Conservation (phyloP, 2,329 filamentous ascomycete species). For the Trichophaea hybrida region DNA sequence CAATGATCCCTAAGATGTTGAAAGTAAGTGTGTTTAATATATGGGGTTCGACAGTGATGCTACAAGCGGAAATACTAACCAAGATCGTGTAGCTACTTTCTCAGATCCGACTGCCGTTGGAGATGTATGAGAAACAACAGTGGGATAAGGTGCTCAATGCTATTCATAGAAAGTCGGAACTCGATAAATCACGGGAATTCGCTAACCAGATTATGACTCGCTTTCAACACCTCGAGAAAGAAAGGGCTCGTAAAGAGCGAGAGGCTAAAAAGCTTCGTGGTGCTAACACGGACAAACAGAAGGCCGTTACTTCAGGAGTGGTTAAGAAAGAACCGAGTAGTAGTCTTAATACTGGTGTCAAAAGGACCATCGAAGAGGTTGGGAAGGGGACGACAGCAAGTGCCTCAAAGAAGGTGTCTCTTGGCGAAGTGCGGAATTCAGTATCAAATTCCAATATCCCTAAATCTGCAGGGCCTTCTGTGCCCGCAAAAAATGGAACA, state of each 20-base stretch:
- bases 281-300: slow-evolving; percentile 15
- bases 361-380: slow-evolving; percentile 20
- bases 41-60: not conserved
- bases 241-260: slow-evolving; percentile 14
- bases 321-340: slow-evolving; percentile 19
- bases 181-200: slow-evolving; percentile 6
- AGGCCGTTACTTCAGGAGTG: slow-evolving; percentile 4
- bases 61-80: not conserved
- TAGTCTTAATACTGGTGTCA: slow-evolving; percentile 20
- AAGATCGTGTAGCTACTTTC: slow-evolving; percentile 5
- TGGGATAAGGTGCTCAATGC: slow-evolving; percentile 12
- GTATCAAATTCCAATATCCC: slow-evolving; percentile 17
- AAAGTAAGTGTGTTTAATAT: slow-evolving; percentile 13
- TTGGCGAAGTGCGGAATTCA: slow-evolving; percentile 20
- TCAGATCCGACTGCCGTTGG: slow-evolving; percentile 6
- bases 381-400: slow-evolving; percentile 12
- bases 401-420: slow-evolving; percentile 19
- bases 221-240: slow-evolving; percentile 15
- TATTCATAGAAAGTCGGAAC: slow-evolving; percentile 4
- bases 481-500: slow-evolving; percentile 18
- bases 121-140: slow-evolving; percentile 18
- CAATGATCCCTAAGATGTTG: slow-evolving; percentile 15
- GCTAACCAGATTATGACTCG: not conserved
- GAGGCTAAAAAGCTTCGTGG: slow-evolving; percentile 8
- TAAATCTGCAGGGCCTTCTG: slow-evolving; percentile 15